Evolutionary conservation across 495 filamentous ascomycete species (phyloP), one percentile per base, ranked within the genome.

Genomic region (Hypomontagnella submonticulosa): DNA sequence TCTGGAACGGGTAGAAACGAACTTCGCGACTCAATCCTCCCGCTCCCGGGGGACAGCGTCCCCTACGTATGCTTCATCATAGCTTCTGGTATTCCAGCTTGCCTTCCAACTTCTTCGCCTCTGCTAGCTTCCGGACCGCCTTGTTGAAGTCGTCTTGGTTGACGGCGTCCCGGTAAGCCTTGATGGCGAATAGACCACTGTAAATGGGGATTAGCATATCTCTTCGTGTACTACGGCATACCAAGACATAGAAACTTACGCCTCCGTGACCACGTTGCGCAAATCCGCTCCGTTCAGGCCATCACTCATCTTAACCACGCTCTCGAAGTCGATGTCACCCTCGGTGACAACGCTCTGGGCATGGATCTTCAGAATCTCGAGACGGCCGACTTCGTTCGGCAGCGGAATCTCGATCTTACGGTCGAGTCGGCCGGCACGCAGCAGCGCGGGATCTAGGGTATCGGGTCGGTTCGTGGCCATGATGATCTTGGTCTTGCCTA

Each of bases 401-500:
- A 99, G 81, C 30, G 96, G 93, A 69, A 99, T 97, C 82, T 99
- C 96, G 72, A 99, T 95, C 85, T 99, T 99, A 58, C 96, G 85
- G 75, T 99, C 96, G 66, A 99, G 80, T 71, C 96, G 89, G 60
- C 96, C 96, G 16, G 96, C 96, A 78, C 96, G 88, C 51, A 99
- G 81, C 57, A 99, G 82, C 8, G 96, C 96, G 8, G 96, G 96
- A 74, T 99, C 96, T 15, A 99, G 87, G 1, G 96, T 99, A 76
- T 99, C 96, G 11, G 96, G 96, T 76, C 96, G 86, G 82, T 99
- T 99, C 33, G 96, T 99, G 23, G 96, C 96, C 96, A 99, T 99
- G 81, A 98, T 99, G 78, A 99, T 99, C 83, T 99, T 99, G 18
- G 96, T 99, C 85, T 97, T 96, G 57, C 96, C 96, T 4, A 99